phyloP scores from a whole-genome alignment of 768 basidiomycete genomes.

The Tulasnella calospora region DNA sequence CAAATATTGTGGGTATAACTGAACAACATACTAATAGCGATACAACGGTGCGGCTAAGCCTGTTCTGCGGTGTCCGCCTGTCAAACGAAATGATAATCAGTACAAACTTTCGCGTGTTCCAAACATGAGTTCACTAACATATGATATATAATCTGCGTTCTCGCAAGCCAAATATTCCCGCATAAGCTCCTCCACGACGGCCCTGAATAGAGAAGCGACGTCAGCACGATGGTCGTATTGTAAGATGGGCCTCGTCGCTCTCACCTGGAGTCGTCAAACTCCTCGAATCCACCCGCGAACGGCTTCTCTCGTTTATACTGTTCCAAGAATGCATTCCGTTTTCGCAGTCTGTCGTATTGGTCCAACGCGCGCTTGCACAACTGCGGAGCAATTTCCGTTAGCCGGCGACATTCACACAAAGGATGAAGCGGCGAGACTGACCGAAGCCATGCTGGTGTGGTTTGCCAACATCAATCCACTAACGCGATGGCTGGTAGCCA shows the following conservation, averaged over 20 bases:
- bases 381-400: slow-evolving; percentile 41
- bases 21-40: neutral
- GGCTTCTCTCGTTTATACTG: slow-evolving; percentile 97
- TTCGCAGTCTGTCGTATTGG: slow-evolving; percentile 83
- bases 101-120: neutral
- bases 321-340: slow-evolving; percentile 90
- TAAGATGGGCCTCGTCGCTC: slow-evolving; percentile 27
- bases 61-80: slow-evolving; percentile 19
- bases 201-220: slow-evolving; percentile 42
- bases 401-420: neutral
- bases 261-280: slow-evolving; percentile 96
- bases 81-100: neutral
- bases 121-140: slow-evolving; percentile 46
- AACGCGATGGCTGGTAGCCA: slow-evolving; percentile 84
- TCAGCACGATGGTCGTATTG: neutral
- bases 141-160: slow-evolving; percentile 88
- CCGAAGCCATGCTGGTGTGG: slow-evolving; percentile 96
- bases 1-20: neutral
- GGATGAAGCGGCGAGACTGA: slow-evolving; percentile 40
- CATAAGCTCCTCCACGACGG: slow-evolving; percentile 78
- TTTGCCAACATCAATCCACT: slow-evolving; percentile 99
- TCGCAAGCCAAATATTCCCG: slow-evolving; percentile 97
- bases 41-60: slow-evolving; percentile 10
- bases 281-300: slow-evolving; percentile 88
- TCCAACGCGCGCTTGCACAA: slow-evolving; percentile 94